Evolutionary conservation across 2,329 filamentous ascomycete species (phyloP).

Genomic region (Dendryphion nanum): DNA sequence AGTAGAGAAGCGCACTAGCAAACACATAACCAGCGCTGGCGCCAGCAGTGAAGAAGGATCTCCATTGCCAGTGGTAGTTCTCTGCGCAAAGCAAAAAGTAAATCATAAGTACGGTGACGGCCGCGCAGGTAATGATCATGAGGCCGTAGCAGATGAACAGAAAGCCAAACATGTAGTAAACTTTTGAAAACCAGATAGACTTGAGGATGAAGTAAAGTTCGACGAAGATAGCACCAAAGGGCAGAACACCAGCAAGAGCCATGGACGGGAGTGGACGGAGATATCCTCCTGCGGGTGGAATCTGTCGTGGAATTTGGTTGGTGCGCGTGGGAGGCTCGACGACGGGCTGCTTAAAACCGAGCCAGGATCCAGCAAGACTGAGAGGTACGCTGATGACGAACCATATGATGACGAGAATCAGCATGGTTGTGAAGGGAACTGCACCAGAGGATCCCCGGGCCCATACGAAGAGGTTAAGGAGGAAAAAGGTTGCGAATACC

Average conservation of each 20-base stretch:
- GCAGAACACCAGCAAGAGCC: constrained; percentile 86
- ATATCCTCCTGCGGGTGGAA: constrained; percentile 80
- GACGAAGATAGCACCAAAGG: constrained; percentile 95
- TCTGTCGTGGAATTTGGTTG: constrained; percentile 97
- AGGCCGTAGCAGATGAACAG: constrained; percentile 95
- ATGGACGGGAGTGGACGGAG: constrained; percentile 85
- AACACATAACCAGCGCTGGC: constrained; percentile 92
- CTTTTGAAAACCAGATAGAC: constrained; percentile 96
- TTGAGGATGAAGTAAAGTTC: constrained; percentile 99
- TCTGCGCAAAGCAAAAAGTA: constrained; percentile 96
- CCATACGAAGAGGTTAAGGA: constrained; percentile 96
- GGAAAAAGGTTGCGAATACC: constrained; percentile 86
- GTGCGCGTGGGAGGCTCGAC: constrained; percentile 83
- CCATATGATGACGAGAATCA: constrained; percentile 91
- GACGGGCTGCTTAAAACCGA: constrained; percentile 73
- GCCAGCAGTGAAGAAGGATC: constrained; percentile 86
- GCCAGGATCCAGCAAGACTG: constrained; percentile 85
- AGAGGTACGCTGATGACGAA: constrained; percentile 94
- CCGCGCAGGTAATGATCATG: constrained; percentile 93
- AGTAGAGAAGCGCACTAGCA: constrained; percentile 85
- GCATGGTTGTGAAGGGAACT: constrained; percentile 95
- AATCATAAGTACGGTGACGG: constrained; percentile 88
- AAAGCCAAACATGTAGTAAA: constrained; percentile 99
- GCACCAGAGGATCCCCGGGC: constrained; percentile 88
- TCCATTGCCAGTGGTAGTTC: constrained; percentile 99